Percentiles rank a stretch among this genome's conserved stretches.
Conservation (phyloP, 305 asterid genomes). For the Andrographis paniculata region DNA sequence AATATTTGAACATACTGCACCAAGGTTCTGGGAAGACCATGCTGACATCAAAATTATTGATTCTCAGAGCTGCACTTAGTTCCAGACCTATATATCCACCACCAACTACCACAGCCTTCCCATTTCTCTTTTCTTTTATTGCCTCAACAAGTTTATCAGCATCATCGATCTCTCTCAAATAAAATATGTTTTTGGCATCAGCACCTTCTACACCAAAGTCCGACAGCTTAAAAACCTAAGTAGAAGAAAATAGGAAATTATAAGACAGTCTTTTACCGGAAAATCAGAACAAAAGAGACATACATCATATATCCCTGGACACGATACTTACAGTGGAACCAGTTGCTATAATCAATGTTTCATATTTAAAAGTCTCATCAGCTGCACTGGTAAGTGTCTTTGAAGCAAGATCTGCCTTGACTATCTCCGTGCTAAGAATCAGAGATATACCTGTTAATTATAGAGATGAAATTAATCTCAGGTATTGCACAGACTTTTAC, state of each 20-base stretch:
- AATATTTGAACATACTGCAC: constrained; percentile 79
- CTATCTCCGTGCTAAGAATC: constrained; percentile 81
- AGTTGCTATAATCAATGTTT: constrained; percentile 66
- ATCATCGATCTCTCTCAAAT: constrained; percentile 86
- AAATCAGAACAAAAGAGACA: constrained; percentile 7
- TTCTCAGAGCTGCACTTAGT: constrained; percentile 84
- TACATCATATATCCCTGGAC: background rate
- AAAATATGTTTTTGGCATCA: constrained; percentile 81
- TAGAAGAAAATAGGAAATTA: constrained; percentile 14
- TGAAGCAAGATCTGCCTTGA: constrained; percentile 77
- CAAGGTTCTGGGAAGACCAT: constrained; percentile 99
- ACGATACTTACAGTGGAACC: constrained; percentile 70
- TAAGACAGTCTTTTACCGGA: constrained; percentile 4
- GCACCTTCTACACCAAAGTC: constrained; percentile 91
- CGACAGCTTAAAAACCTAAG: constrained; percentile 64
- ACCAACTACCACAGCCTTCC: constrained; percentile 87
- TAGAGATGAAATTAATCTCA: constrained; percentile 22
- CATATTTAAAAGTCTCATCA: constrained; percentile 60
- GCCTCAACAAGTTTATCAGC: constrained; percentile 92
- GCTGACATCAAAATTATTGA: constrained; percentile 68
- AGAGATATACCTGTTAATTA: constrained; percentile 64
- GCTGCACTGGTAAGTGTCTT: constrained; percentile 69
- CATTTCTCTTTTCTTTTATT: constrained; percentile 68
- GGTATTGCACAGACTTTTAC: constrained; percentile 10
- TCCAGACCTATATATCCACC: constrained; percentile 99